Evolutionary conservation across 2,329 filamentous ascomycete genomes (phyloP).

Genomic region (Hirsutella thompsonii): DNA sequence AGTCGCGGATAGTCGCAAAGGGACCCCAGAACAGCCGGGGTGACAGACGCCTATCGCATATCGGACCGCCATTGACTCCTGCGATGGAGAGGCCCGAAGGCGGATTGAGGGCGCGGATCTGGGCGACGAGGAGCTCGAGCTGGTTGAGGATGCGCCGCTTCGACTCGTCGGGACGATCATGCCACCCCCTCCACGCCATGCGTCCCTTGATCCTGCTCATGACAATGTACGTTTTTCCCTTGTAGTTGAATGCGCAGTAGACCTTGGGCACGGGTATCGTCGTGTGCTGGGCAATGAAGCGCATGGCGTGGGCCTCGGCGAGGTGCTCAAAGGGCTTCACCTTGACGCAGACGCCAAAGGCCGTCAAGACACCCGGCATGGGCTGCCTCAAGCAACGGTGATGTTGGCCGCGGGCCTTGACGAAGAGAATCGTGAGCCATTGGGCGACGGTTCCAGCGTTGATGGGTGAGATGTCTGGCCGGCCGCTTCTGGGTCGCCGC

Average conservation of each 20-base stretch:
- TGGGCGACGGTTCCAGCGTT: background rate
- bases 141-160: constrained; percentile 9
- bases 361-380: background rate
- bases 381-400: background rate
- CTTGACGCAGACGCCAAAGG: background rate
- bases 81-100: constrained; percentile 7
- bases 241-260: constrained; percentile 6
- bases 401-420: background rate
- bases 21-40: background rate
- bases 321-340: constrained; percentile 1
- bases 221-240: constrained; percentile 3
- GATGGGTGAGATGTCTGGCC: background rate
- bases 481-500: too few species aligned
- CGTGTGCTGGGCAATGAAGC: constrained; percentile 8
- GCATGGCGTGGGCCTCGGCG: constrained; percentile 10
- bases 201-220: constrained; percentile 16
- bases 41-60: background rate
- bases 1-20: background rate
- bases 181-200: constrained; percentile 6
- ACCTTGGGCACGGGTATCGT: constrained; percentile 10
- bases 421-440: background rate
- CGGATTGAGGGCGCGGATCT: background rate
- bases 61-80: constrained; percentile 10
- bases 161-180: constrained; percentile 4
- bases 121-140: constrained; percentile 7